Conservation (phyloP, 306 rosid genomes). For the Senna tora region DNA sequence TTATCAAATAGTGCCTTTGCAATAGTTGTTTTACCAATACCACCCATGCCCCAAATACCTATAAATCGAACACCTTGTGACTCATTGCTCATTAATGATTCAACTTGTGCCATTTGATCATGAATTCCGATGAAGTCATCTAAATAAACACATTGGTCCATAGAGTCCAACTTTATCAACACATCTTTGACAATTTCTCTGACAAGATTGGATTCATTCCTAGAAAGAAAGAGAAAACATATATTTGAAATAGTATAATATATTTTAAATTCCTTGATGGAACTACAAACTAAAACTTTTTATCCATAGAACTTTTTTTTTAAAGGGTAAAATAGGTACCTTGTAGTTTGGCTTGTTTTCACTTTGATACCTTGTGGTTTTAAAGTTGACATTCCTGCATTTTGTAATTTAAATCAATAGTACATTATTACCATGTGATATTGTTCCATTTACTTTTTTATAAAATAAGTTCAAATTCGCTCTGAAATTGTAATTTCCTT, state of each 20-base stretch:
- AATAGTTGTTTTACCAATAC: slow-evolving; percentile 3
- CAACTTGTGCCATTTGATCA: neutral
- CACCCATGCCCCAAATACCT: neutral
- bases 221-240: neutral
- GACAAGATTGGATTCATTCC: neutral
- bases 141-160: neutral
- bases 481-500: too few relatives aligned
- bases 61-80: neutral
- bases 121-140: neutral
- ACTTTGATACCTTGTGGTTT: too few relatives aligned
- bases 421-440: too few relatives aligned
- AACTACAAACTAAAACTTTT: too few relatives aligned
- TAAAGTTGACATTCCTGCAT: too few relatives aligned
- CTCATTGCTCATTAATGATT: neutral
- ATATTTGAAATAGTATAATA: neutral
- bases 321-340: too few relatives aligned
- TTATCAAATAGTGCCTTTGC: neutral
- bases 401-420: too few relatives aligned
- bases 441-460: too few relatives aligned
- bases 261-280: too few relatives aligned
- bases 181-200: neutral
- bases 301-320: too few relatives aligned
- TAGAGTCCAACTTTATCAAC: neutral
- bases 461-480: too few relatives aligned
- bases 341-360: too few relatives aligned